Conservation (phyloP, 148 eudicot genomes). For the Polygonum aviculare region DNA sequence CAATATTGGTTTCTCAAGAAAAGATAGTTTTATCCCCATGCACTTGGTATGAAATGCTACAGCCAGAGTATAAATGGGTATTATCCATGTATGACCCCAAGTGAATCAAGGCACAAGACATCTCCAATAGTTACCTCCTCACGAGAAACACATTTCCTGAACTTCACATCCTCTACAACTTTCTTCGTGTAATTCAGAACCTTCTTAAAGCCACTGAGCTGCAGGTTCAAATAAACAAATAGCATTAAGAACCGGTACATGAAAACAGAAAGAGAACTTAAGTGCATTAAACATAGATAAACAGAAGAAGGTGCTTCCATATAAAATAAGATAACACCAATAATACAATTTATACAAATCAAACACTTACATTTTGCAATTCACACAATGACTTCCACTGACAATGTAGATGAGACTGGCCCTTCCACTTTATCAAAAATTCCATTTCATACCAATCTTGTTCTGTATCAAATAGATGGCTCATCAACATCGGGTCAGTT, state of each 20-base stretch:
- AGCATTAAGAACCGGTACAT: background rate
- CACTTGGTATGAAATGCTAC: background rate
- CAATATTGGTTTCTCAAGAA: background rate
- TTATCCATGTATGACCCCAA: background rate
- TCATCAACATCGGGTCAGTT: slow-evolving; percentile 62
- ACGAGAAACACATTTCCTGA: slow-evolving; percentile 74
- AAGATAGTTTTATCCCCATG: background rate
- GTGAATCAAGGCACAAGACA: slow-evolving; percentile 1
- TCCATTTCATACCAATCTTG: slow-evolving; percentile 90
- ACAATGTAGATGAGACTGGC: slow-evolving; percentile 93
- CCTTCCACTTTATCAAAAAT: slow-evolving; percentile 95
- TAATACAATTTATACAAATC: background rate
- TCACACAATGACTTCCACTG: slow-evolving; percentile 76
- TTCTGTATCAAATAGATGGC: slow-evolving; percentile 71
- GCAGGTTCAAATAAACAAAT: slow-evolving; percentile 21
- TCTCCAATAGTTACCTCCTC: slow-evolving; percentile 61
- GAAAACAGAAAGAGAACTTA: background rate
- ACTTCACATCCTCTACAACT: slow-evolving; percentile 73
- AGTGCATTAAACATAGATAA: background rate
- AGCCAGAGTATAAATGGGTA: background rate
- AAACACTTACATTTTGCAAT: slow-evolving; percentile 66
- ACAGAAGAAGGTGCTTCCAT: background rate
- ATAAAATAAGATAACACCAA: background rate
- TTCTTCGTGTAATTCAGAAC: slow-evolving; percentile 84
- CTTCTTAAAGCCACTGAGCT: slow-evolving; percentile 99